Percentiles rank a stretch among this genome's conserved stretches.
phyloP scores from a whole-genome alignment of 2,329 filamentous ascomycete species.

The Aaosphaeria arxii region DNA sequence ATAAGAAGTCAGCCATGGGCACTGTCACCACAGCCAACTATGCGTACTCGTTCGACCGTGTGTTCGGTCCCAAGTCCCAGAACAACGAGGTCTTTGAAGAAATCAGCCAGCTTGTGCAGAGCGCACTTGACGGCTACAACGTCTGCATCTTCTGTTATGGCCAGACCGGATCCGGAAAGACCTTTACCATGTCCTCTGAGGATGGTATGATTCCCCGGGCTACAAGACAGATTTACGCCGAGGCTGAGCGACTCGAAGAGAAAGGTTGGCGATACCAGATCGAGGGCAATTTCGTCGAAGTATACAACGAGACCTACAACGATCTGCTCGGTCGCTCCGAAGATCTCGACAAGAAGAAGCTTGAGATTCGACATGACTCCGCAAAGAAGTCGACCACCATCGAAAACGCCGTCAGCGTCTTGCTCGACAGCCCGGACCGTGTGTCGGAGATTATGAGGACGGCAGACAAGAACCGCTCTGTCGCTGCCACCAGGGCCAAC shows the following conservation, averaged over 20 bases:
- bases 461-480: slow-evolving; percentile 82
- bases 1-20: slow-evolving; percentile 78
- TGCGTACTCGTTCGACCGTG: slow-evolving; percentile 87
- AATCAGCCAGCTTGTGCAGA: slow-evolving; percentile 95
- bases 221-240: slow-evolving; percentile 89
- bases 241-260: slow-evolving; percentile 75
- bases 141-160: slow-evolving; percentile 99
- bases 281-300: slow-evolving; percentile 93
- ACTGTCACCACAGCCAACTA: slow-evolving; percentile 75
- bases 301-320: slow-evolving; percentile 97
- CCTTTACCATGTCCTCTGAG: slow-evolving; percentile 90
- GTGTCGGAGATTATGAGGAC: slow-evolving; percentile 77
- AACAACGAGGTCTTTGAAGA: slow-evolving; percentile 92
- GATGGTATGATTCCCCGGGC: slow-evolving; percentile 96
- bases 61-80: slow-evolving; percentile 73
- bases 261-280: slow-evolving; percentile 95
- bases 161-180: slow-evolving; percentile 96
- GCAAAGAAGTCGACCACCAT: slow-evolving; percentile 77
- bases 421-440: slow-evolving; percentile 73
- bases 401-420: slow-evolving; percentile 73
- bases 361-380: slow-evolving; percentile 86
- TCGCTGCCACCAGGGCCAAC: slow-evolving; percentile 96
- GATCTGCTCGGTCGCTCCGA: slow-evolving; percentile 76
- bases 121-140: slow-evolving; percentile 94
- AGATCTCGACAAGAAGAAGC: slow-evolving; percentile 74